phyloP scores from a whole-genome alignment of 202 grass and related monocot genomes.

The Eragrostis tef region DNA sequence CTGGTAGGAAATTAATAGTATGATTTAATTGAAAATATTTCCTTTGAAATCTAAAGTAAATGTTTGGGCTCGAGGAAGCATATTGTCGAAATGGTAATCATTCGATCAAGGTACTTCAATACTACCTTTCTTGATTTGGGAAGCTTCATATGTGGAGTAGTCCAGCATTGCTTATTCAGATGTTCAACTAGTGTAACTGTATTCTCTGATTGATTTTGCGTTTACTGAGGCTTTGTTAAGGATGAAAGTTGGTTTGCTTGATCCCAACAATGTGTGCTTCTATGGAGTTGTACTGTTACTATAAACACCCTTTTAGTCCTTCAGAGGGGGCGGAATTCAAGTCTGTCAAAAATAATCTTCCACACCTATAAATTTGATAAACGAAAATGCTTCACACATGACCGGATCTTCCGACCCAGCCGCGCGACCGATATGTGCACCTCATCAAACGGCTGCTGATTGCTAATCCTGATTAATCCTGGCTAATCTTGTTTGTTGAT shows the following conservation, averaged over 20 bases:
- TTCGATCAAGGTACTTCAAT: constrained; percentile 6
- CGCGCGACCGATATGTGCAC: too few species aligned
- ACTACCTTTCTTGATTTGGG: constrained; percentile 18
- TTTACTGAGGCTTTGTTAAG: constrained; percentile 1
- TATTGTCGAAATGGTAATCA: constrained; percentile 11
- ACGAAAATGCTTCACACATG: too few species aligned
- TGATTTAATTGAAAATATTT: background rate
- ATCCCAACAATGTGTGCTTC: background rate
- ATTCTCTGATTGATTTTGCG: background rate
- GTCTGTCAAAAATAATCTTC: background rate
- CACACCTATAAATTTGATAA: background rate
- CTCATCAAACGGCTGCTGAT: too few species aligned
- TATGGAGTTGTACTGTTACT: constrained; percentile 11
- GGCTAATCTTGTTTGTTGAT: too few species aligned
- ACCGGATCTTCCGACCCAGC: too few species aligned
- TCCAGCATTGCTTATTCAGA: constrained; percentile 19
- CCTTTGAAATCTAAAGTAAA: background rate
- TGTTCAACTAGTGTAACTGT: background rate
- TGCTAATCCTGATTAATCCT: too few species aligned
- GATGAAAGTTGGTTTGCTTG: background rate
- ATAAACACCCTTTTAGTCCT: constrained; percentile 6
- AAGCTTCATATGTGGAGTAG: background rate
- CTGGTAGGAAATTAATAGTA: constrained; percentile 11
- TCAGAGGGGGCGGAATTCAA: background rate
- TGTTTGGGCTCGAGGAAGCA: background rate